Evolutionary conservation across 345 rosid genomes (phyloP).

Genomic region (Theobroma cacao): DNA sequence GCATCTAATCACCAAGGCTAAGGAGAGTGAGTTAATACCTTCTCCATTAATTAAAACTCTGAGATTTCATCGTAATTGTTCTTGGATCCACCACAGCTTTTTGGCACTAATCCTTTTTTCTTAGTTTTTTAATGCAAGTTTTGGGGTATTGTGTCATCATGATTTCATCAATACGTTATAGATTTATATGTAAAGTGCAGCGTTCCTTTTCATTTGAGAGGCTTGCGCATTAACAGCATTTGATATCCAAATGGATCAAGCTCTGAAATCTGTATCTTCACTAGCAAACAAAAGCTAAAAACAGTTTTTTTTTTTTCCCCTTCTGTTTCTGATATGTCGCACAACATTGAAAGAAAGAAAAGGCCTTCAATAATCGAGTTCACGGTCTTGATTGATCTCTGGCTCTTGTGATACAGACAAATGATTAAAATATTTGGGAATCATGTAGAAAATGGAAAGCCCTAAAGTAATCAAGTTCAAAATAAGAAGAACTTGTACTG

Average conservation of each 20-base stretch:
- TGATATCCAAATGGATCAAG: slow-evolving; percentile 6
- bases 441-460: background rate
- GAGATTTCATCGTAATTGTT: background rate
- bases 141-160: slow-evolving; percentile 15
- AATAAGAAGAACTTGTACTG: background rate
- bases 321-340: background rate
- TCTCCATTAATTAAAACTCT: background rate
- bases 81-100: background rate
- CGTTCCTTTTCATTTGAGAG: background rate
- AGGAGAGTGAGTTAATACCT: background rate
- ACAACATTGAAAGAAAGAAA: background rate
- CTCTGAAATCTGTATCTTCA: background rate
- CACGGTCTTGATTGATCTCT: background rate
- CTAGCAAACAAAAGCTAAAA: background rate
- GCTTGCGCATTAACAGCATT: background rate
- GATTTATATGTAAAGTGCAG: background rate
- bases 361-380: background rate
- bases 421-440: background rate
- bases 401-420: background rate
- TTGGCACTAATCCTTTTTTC: background rate
- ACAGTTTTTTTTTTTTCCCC: no score
- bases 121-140: background rate
- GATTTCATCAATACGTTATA: slow-evolving; percentile 26
- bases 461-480: background rate
- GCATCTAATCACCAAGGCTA: background rate